A percentile compares a stretch with the other conserved stretches of the same genome.
phyloP scores from a whole-genome alignment of 768 basidiomycete species.

The Boletus reticulatus region DNA sequence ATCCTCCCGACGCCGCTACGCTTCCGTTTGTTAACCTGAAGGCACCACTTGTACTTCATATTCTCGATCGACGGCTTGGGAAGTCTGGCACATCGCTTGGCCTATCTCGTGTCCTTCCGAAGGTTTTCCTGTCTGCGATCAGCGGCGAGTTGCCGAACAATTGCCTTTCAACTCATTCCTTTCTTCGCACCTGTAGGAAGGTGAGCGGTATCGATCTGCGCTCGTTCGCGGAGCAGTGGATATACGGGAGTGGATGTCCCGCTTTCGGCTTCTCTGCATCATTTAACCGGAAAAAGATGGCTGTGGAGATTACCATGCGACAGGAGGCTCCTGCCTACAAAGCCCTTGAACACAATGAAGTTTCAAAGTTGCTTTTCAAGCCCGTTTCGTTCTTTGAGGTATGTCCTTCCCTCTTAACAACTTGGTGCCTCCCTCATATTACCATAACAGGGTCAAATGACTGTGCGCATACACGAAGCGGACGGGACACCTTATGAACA shows the following conservation, averaged over 20 bases:
- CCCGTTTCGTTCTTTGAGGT: constrained; percentile 92
- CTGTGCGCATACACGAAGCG: constrained; percentile 97
- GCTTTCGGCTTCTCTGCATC: constrained; percentile 84
- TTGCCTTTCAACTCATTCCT: constrained; percentile 83
- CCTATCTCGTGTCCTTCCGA: constrained; percentile 90
- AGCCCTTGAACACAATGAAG: constrained; percentile 62
- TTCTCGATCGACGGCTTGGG: constrained; percentile 88
- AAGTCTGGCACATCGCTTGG: constrained; percentile 96
- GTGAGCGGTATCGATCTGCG: constrained; percentile 89
- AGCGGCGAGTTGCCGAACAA: constrained; percentile 88
- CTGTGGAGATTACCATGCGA: constrained; percentile 92
- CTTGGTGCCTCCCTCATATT: neutral
- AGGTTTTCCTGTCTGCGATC: constrained; percentile 90
- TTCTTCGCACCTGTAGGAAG: constrained; percentile 89
- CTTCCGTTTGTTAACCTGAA: constrained; percentile 94
- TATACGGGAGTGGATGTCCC: constrained; percentile 96
- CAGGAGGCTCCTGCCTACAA: constrained; percentile 82
- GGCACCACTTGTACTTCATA: constrained; percentile 93
- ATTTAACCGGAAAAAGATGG: constrained; percentile 98
- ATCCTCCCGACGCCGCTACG: constrained; percentile 78
- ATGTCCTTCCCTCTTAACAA: constrained; percentile 14
- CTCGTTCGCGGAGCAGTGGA: constrained; percentile 98
- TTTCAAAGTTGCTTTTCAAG: constrained; percentile 65
- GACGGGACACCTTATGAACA: constrained; percentile 99
- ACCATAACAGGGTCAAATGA: constrained; percentile 82